A percentile compares a stretch with the other conserved stretches of the same genome.
Evolutionary conservation across 1,139 yeast species (phyloP).

Genomic region (Blastobotrys proliferans): DNA sequence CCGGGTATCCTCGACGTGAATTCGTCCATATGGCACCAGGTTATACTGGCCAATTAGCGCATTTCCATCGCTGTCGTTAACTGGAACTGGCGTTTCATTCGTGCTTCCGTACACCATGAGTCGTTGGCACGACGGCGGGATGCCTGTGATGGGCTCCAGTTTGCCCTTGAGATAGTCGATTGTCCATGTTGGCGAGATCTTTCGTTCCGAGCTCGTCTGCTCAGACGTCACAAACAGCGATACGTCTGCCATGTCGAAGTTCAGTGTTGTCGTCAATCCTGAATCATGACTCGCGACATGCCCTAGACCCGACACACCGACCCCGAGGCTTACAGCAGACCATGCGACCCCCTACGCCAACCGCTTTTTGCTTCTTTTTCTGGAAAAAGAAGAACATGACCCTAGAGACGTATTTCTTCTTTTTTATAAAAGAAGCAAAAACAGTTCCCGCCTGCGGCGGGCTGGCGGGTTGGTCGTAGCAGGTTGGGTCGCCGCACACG

Average conservation of each 20-base stretch:
- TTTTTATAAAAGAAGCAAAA: background rate
- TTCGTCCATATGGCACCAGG: slow-evolving; percentile 32
- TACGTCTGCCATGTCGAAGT: slow-evolving; percentile 28
- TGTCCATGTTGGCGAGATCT: slow-evolving; percentile 63
- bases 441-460: background rate
- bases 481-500: too few relatives aligned
- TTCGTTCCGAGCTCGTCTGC: slow-evolving; percentile 65
- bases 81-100: slow-evolving; percentile 37
- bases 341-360: too few relatives aligned
- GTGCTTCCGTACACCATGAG: slow-evolving; percentile 47
- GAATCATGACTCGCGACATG: too few relatives aligned
- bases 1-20: slow-evolving; percentile 37
- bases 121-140: slow-evolving; percentile 57
- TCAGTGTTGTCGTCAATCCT: background rate
- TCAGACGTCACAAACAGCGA: slow-evolving; percentile 59
- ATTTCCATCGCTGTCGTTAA: slow-evolving; percentile 21
- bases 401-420: too few relatives aligned
- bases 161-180: slow-evolving; percentile 51
- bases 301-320: too few relatives aligned
- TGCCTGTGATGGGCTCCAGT: slow-evolving; percentile 74
- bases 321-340: too few relatives aligned
- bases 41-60: slow-evolving; percentile 25
- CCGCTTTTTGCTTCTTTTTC: background rate
- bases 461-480: background rate
- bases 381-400: too few relatives aligned